These are phyloP conservation scores for Pseudogymnoascus verrucosus DNA, from an alignment of 2,329 filamentous ascomycete species.

Conservation along the genomic window DNA sequence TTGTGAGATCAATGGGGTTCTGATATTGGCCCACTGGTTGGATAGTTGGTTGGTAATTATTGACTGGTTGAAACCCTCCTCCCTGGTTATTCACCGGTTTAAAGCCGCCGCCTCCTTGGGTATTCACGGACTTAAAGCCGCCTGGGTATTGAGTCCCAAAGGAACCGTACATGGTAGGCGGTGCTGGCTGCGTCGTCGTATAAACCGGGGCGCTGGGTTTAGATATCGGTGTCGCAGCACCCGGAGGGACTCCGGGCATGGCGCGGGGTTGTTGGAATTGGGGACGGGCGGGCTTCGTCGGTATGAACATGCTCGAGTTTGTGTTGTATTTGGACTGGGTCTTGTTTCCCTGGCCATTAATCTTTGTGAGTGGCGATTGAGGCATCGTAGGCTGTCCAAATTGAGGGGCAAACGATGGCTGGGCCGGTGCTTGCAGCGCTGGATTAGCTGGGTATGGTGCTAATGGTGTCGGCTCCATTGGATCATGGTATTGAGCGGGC, in stretches of 20 bases:
- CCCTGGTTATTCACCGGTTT: background rate
- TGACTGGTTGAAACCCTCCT: conserved; percentile 24
- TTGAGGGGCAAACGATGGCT: conserved; percentile 18
- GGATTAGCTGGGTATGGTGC: conserved; percentile 12
- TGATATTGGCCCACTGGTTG: conserved; percentile 12
- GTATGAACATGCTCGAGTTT: conserved; percentile 21
- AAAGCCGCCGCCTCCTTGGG: background rate
- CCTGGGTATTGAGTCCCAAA: conserved; percentile 21
- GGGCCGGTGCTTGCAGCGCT: conserved; percentile 8
- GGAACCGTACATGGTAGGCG: conserved; percentile 23
- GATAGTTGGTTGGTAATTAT: conserved; percentile 13
- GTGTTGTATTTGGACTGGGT: conserved; percentile 19
- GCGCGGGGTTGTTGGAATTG: conserved; percentile 18
- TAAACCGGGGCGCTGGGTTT: conserved; percentile 17
- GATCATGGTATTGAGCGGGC: conserved; percentile 12
- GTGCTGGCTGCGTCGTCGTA: conserved; percentile 24
- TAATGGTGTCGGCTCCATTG: conserved; percentile 18
- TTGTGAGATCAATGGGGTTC: conserved; percentile 27
- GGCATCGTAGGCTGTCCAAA: conserved; percentile 27
- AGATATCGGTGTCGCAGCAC: conserved; percentile 17
- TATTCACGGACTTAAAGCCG: conserved; percentile 24
- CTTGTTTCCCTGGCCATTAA: conserved; percentile 11
- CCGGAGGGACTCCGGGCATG: conserved; percentile 17
- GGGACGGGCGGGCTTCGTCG: conserved; percentile 26
- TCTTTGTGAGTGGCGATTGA: conserved; percentile 22